phyloP scores from a whole-genome alignment of 306 rosid genomes.

The Quercus variabilis region DNA sequence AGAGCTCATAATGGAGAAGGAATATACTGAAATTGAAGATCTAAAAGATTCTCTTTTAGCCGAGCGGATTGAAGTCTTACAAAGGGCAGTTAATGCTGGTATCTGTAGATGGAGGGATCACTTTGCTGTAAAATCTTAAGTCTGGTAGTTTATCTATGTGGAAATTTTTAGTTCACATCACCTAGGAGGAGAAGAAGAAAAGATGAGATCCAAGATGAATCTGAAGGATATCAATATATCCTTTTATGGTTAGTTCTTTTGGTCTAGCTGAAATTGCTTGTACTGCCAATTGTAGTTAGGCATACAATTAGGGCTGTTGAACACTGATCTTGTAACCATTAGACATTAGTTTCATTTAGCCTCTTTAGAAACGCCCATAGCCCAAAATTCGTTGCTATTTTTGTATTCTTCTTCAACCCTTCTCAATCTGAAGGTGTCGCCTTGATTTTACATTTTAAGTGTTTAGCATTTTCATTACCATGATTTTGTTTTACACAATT shows the following conservation, averaged over 20 bases:
- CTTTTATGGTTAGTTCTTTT: background rate
- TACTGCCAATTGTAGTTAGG: background rate
- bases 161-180: background rate
- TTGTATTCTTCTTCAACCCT: background rate
- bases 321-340: background rate
- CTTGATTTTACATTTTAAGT: background rate
- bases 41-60: constrained; percentile 50
- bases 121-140: constrained; percentile 53
- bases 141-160: background rate
- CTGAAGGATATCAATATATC: background rate
- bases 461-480: background rate
- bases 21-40: constrained; percentile 57
- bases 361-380: background rate
- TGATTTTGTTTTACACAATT: background rate
- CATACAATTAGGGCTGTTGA: background rate
- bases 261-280: background rate
- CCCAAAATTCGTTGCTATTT: background rate
- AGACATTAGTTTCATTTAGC: background rate
- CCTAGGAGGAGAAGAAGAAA: background rate
- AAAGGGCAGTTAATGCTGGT: constrained; percentile 52
- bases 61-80: constrained; percentile 63
- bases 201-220: background rate
- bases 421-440: background rate
- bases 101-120: constrained; percentile 76
- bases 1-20: constrained; percentile 72